Conservation (phyloP, 2,329 filamentous ascomycete species). For the Madurella mycetomatis region DNA sequence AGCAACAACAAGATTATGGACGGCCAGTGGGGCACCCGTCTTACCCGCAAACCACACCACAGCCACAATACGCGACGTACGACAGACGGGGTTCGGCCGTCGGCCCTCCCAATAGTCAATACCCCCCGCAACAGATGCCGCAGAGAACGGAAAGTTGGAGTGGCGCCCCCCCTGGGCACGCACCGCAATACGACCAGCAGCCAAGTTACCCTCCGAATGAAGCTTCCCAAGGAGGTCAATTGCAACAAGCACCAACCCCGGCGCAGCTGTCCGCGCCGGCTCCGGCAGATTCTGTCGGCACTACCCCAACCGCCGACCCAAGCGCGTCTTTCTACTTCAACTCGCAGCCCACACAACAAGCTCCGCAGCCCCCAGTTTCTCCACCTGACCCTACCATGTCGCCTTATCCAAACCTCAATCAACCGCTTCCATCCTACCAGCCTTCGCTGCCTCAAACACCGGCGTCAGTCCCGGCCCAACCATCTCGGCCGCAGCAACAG, state of each 20-base stretch:
- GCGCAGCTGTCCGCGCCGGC: slow-evolving; percentile 31
- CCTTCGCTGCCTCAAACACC: slow-evolving; percentile 41
- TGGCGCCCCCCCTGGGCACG: slow-evolving; percentile 35
- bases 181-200: slow-evolving; percentile 35
- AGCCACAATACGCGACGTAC: slow-evolving; percentile 43
- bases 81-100: slow-evolving; percentile 39
- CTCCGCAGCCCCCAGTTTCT: slow-evolving; percentile 36
- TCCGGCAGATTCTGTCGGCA: slow-evolving; percentile 31
- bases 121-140: slow-evolving; percentile 38
- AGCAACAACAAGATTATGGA: slow-evolving; percentile 46
- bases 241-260: slow-evolving; percentile 30
- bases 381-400: slow-evolving; percentile 43
- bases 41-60: slow-evolving; percentile 45
- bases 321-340: slow-evolving; percentile 57
- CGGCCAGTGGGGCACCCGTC: slow-evolving; percentile 47
- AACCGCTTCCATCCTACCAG: slow-evolving; percentile 41
- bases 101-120: slow-evolving; percentile 40
- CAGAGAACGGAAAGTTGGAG: slow-evolving; percentile 53
- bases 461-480: slow-evolving; percentile 36
- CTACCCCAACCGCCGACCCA: slow-evolving; percentile 43
- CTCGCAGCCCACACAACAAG: slow-evolving; percentile 34
- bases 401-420: slow-evolving; percentile 51
- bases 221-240: slow-evolving; percentile 29
- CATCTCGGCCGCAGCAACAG: slow-evolving; percentile 33
- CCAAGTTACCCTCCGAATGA: slow-evolving; percentile 29